Evolutionary conservation across 2,329 filamentous ascomycete genomes (phyloP).

Genomic region (Paecilomyces sp.): DNA sequence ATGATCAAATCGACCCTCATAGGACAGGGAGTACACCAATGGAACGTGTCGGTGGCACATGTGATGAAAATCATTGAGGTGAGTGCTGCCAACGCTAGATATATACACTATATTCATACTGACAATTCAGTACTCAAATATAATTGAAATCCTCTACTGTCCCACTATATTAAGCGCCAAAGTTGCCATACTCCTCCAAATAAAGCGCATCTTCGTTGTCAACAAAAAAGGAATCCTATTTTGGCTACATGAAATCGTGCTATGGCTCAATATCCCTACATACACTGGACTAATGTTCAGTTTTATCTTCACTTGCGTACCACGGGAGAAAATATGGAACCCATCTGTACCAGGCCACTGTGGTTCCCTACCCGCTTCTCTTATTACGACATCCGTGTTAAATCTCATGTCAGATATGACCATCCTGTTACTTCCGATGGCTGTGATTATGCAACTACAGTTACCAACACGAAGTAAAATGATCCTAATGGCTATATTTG

Average conservation of each 20-base stretch:
- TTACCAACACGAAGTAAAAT: constrained; percentile 2
- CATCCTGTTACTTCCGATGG: not conserved
- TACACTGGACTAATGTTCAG: constrained; percentile 2
- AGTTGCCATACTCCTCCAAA: constrained; percentile 2
- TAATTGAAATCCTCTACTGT: constrained; percentile 4
- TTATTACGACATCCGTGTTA: constrained; percentile 1
- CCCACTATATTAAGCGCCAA: constrained; percentile 2
- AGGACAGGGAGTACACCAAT: constrained; percentile 2
- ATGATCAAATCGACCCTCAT: constrained; percentile 1
- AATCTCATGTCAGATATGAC: constrained; percentile 1
- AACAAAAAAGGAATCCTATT: not conserved
- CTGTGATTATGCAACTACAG: constrained; percentile 1
- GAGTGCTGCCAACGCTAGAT: not conserved
- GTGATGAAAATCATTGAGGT: not conserved
- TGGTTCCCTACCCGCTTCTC: not conserved
- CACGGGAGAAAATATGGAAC: constrained; percentile 3
- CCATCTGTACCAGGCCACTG: constrained; percentile 1
- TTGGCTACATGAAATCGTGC: constrained; percentile 2
- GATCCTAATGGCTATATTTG: constrained; percentile 1
- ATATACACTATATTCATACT: not conserved
- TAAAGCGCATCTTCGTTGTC: constrained; percentile 4
- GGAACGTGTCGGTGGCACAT: constrained; percentile 3
- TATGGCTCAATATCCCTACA: not conserved
- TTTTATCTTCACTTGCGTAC: constrained; percentile 1
- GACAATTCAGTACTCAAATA: constrained; percentile 1